phyloP scores from a whole-genome alignment of 495 filamentous ascomycete species.

The Lineolata rhizophorae region DNA sequence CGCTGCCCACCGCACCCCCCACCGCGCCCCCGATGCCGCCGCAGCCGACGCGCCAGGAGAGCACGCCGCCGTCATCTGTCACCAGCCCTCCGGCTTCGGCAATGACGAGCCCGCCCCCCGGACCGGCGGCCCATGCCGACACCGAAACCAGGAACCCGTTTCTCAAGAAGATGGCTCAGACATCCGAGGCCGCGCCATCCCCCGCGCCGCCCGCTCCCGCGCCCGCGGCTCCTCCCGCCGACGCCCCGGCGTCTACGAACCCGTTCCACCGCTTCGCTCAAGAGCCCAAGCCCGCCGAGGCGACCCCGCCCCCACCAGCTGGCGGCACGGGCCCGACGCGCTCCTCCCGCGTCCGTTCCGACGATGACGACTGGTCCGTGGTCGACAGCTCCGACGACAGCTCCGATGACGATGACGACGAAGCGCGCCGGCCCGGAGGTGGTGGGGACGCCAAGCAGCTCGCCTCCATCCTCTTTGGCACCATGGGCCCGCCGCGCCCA shows the following conservation, averaged over 20 bases:
- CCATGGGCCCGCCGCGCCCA: conserved; percentile 87
- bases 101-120: conserved; percentile 24
- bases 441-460: conserved; percentile 74
- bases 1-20: conserved; percentile 13
- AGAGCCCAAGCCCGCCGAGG: conserved; percentile 17
- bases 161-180: conserved; percentile 44
- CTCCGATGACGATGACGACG: conserved; percentile 38
- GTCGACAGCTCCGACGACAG: conserved; percentile 55
- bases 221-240: conserved; percentile 16
- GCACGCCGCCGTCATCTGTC: conserved; percentile 12
- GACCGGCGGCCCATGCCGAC: conserved; percentile 23
- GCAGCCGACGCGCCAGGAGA: conserved; percentile 3
- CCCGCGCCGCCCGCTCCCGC: conserved; percentile 19
- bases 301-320: conserved; percentile 11
- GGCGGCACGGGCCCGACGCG: conserved; percentile 20
- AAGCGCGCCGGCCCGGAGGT: conserved; percentile 46
- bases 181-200: conserved; percentile 13
- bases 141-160: conserved; percentile 32
- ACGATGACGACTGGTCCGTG: conserved; percentile 73
- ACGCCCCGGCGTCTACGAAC: conserved; percentile 46
- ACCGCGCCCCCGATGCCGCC: conserved; percentile 9
- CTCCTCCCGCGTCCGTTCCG: conserved; percentile 34
- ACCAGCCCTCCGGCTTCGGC: conserved; percentile 13
- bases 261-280: conserved; percentile 84
- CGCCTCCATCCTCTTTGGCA: conserved; percentile 79